These are phyloP conservation scores for Hypoxylon perforatum DNA, from an alignment of 495 filamentous ascomycete genomes.

Conservation along the genomic window DNA sequence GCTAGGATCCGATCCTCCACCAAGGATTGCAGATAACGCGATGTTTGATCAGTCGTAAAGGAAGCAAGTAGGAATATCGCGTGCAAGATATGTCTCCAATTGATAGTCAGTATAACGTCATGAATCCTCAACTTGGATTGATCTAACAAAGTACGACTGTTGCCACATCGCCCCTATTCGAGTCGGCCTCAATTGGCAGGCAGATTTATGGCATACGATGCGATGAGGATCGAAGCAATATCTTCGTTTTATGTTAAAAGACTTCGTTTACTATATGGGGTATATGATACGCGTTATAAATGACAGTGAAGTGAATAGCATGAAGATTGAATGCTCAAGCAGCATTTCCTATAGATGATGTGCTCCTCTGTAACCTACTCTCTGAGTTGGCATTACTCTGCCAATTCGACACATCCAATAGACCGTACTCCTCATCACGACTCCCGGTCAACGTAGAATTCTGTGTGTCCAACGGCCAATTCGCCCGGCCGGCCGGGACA, in stretches of 20 bases:
- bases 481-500: conserved; percentile 16
- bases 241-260: conserved; percentile 4
- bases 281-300: conserved; percentile 21
- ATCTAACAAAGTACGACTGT: neutral
- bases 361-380: conserved; percentile 12
- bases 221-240: neutral
- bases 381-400: conserved; percentile 2
- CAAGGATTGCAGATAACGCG: neutral
- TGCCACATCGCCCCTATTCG: neutral
- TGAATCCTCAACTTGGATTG: neutral
- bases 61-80: neutral
- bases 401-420: conserved; percentile 18
- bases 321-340: neutral
- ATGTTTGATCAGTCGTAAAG: neutral
- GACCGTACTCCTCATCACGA: conserved; percentile 26
- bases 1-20: conserved; percentile 11
- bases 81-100: neutral
- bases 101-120: neutral
- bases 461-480: neutral
- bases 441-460: conserved; percentile 11
- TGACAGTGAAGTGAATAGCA: conserved; percentile 1
- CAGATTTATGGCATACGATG: neutral
- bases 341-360: conserved; percentile 7
- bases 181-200: neutral
- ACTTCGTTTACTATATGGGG: conserved; percentile 17